Percentiles rank a stretch among this genome's conserved stretches.
These are phyloP conservation scores for Pezicula neosporulosa DNA, from an alignment of 2,329 filamentous ascomycete genomes.

Conservation along the genomic window DNA sequence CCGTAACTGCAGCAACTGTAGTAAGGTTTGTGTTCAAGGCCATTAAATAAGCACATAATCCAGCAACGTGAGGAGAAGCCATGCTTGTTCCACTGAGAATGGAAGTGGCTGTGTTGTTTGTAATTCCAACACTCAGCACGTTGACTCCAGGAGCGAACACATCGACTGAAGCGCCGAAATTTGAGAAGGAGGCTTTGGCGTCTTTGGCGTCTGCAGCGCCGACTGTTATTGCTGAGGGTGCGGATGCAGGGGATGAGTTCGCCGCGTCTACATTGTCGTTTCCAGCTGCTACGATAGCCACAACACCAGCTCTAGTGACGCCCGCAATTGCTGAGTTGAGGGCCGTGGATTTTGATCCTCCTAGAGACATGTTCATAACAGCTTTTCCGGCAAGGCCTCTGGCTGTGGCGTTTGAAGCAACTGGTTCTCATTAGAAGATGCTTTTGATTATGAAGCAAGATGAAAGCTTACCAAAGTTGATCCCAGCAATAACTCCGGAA, in stretches of 20 bases:
- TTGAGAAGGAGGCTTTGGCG: slow-evolving; percentile 41
- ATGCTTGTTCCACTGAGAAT: slow-evolving; percentile 58
- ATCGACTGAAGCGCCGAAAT: slow-evolving; percentile 46
- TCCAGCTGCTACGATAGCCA: slow-evolving; percentile 51
- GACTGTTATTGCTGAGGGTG: slow-evolving; percentile 46
- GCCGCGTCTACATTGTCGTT: slow-evolving; percentile 39
- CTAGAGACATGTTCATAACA: slow-evolving; percentile 63
- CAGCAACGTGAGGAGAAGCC: slow-evolving; percentile 65
- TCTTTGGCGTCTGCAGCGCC: slow-evolving; percentile 42
- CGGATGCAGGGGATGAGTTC: slow-evolving; percentile 45
- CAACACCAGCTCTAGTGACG: slow-evolving; percentile 44
- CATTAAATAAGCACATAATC: slow-evolving; percentile 67
- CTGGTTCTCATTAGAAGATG: slow-evolving; percentile 16
- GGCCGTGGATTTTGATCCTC: slow-evolving; percentile 37
- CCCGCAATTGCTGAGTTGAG: slow-evolving; percentile 45
- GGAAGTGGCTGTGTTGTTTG: slow-evolving; percentile 37
- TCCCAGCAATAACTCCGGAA: slow-evolving; percentile 51
- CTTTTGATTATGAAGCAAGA: slow-evolving; percentile 55
- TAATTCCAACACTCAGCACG: slow-evolving; percentile 44
- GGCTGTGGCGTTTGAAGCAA: slow-evolving; percentile 17
- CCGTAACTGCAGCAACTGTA: slow-evolving; percentile 35
- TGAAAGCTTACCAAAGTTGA: slow-evolving; percentile 42
- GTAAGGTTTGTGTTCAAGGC: slow-evolving; percentile 32
- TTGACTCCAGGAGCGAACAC: slow-evolving; percentile 47
- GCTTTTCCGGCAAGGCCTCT: slow-evolving; percentile 45